A percentile compares a stretch with the other conserved stretches of the same genome.
phyloP scores from a whole-genome alignment of 345 rosid genomes.

The Gossypium turneri region DNA sequence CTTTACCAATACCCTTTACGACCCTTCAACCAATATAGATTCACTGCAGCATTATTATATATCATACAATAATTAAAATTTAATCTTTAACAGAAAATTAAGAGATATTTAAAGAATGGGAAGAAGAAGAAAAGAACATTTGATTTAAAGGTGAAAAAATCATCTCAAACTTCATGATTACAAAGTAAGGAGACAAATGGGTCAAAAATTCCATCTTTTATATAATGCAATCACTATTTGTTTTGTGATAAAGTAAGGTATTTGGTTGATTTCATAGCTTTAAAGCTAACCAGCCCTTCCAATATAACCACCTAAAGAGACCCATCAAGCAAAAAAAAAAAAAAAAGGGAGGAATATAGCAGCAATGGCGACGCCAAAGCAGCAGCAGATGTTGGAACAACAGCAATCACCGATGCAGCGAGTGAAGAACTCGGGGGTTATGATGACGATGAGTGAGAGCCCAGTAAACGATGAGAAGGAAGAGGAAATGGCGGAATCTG shows the following conservation, averaged over 20 bases:
- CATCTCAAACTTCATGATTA: constrained; percentile 28
- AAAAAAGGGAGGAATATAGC: constrained; percentile 10
- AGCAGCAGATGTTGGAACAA: constrained; percentile 32
- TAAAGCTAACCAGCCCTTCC: constrained; percentile 32
- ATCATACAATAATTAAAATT: too few relatives aligned
- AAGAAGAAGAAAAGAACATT: neutral
- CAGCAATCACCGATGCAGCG: constrained; percentile 44
- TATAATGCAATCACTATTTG: neutral
- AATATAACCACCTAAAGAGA: constrained; percentile 20
- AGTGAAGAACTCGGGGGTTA: constrained; percentile 44
- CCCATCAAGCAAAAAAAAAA: constrained; percentile 18
- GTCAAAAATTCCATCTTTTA: constrained; percentile 23
- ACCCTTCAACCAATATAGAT: constrained; percentile 27
- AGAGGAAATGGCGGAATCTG: constrained; percentile 70
- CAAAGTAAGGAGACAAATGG: constrained; percentile 24
- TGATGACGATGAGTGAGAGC: constrained; percentile 35
- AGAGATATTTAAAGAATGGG: too few relatives aligned
- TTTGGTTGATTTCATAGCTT: constrained; percentile 25
- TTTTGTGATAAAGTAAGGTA: constrained; percentile 28
- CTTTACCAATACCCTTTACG: constrained; percentile 24
- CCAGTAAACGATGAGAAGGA: constrained; percentile 56
- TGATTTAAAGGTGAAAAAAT: constrained; percentile 26
- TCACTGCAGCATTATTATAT: neutral
- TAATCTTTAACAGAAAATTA: too few relatives aligned
- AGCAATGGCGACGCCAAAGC: constrained; percentile 47